Evolutionary conservation across 306 rosid species (phyloP).

Genomic region (Dalbergia oliveri): DNA sequence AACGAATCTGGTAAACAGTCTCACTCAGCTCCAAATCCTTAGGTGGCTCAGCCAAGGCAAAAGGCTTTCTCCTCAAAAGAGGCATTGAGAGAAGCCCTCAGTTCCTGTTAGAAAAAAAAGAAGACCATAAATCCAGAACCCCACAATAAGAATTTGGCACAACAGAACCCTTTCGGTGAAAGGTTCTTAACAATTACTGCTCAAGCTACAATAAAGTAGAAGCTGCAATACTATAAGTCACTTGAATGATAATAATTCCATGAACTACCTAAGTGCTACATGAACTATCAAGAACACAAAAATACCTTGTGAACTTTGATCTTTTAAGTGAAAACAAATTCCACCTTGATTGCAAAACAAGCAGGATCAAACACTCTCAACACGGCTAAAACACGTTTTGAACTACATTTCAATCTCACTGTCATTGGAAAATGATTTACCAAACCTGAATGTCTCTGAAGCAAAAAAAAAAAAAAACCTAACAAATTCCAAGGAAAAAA

Average conservation of each 20-base stretch:
- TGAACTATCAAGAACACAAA: no score
- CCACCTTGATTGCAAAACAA: no score
- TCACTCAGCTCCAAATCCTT: constrained; percentile 75
- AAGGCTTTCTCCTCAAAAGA: constrained; percentile 75
- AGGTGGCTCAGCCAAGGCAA: constrained; percentile 73
- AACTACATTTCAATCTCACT: no score
- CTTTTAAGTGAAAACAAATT: no score
- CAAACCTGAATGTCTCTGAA: no score
- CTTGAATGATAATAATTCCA: not conserved
- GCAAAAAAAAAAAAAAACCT: no score
- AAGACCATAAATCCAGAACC: constrained; percentile 21
- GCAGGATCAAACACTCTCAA: no score
- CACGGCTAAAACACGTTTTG: no score
- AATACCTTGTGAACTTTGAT: no score
- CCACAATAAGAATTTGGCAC: constrained; percentile 44
- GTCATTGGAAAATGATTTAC: no score
- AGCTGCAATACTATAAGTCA: constrained; percentile 28
- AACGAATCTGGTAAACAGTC: constrained; percentile 81
- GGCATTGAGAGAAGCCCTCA: constrained; percentile 66
- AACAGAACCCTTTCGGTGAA: constrained; percentile 30
- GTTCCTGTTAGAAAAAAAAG: constrained; percentile 43
- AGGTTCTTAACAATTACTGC: not conserved
- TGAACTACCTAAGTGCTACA: no score
- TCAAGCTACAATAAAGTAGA: constrained; percentile 1
- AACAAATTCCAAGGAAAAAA: no score